A percentile compares a stretch with the other conserved stretches of the same genome.
These are phyloP conservation scores for Maudiozyma humilis DNA, from an alignment of 1,139 yeast genomes.

Conservation along the genomic window DNA sequence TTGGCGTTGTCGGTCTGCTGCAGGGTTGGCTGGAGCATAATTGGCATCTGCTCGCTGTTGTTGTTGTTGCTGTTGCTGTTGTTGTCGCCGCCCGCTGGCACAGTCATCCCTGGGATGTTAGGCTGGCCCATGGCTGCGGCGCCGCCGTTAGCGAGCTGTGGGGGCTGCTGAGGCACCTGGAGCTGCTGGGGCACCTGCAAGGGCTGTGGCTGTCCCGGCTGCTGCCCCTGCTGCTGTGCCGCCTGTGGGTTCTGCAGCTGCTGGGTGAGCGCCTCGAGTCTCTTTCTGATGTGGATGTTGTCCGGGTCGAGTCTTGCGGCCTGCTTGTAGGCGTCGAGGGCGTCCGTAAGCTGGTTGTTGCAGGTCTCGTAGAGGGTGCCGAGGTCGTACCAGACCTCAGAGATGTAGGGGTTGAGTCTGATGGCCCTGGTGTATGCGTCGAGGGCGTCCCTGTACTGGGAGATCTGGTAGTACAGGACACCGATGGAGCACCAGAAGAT, in stretches of 20 bases:
- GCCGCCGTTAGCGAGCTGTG: slow-evolving; percentile 2
- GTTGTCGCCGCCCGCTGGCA: not conserved
- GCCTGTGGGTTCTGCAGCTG: slow-evolving; percentile 22
- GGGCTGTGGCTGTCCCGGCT: slow-evolving; percentile 19
- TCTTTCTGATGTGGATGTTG: slow-evolving; percentile 86
- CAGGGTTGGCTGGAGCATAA: slow-evolving; percentile 29
- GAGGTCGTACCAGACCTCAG: slow-evolving; percentile 97
- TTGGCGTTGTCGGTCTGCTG: slow-evolving; percentile 27
- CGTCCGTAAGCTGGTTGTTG: slow-evolving; percentile 89
- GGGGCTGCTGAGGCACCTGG: slow-evolving; percentile 6
- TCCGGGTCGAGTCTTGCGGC: slow-evolving; percentile 94
- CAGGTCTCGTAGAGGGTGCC: slow-evolving; percentile 96
- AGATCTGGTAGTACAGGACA: slow-evolving; percentile 87
- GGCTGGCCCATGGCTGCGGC: not conserved
- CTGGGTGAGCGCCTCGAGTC: slow-evolving; percentile 67
- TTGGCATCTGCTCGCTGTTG: slow-evolving; percentile 13
- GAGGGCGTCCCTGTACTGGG: slow-evolving; percentile 91
- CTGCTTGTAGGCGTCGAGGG: slow-evolving; percentile 91
- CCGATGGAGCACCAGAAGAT: slow-evolving; percentile 99
- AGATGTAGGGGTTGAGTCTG: slow-evolving; percentile 85
- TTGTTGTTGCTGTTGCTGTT: not conserved
- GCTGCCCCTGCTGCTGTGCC: slow-evolving; percentile 22
- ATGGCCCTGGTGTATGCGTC: slow-evolving; percentile 97
- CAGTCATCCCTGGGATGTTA: not conserved
- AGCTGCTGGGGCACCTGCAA: slow-evolving; percentile 1